Percentiles rank a stretch among this genome's conserved stretches.
phyloP scores from a whole-genome alignment of 163 green algal species.

The Scenedesmus sp. region DNA sequence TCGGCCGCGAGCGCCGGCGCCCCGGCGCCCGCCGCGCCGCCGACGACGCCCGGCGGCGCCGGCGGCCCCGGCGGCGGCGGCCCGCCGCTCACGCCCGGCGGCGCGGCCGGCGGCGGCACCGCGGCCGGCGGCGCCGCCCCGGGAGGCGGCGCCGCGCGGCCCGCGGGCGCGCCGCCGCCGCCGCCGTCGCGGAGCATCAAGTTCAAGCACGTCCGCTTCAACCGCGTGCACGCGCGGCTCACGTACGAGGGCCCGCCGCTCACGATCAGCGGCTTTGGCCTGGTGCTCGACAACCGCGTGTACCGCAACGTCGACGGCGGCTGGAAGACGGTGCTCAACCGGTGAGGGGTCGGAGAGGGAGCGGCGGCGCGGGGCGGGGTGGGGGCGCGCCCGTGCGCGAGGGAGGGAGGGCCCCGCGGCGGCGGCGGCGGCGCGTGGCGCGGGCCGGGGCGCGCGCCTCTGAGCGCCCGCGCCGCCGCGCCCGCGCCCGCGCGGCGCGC shows the following conservation, averaged over 20 bases:
- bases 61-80: not conserved
- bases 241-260: constrained; percentile 72
- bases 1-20: no score
- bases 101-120: not conserved
- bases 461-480: not conserved
- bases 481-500: not conserved
- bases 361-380: no score
- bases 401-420: no score
- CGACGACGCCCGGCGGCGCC: no score
- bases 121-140: not conserved
- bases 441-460: no score
- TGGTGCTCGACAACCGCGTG: constrained; percentile 78
- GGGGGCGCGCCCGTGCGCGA: no score
- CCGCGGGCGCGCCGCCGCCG: not conserved
- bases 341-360: no score
- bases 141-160: not conserved
- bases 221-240: constrained; percentile 74
- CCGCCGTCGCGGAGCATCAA: constrained; percentile 36
- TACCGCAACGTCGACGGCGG: constrained; percentile 78
- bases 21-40: no score
- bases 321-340: constrained; percentile 78
- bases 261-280: constrained; percentile 71
- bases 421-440: no score
- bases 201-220: constrained; percentile 81
- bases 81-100: not conserved